Base-by-base conservation (phyloP, 169 alveolate species). In the Plasmodium knowlesi region DNA sequence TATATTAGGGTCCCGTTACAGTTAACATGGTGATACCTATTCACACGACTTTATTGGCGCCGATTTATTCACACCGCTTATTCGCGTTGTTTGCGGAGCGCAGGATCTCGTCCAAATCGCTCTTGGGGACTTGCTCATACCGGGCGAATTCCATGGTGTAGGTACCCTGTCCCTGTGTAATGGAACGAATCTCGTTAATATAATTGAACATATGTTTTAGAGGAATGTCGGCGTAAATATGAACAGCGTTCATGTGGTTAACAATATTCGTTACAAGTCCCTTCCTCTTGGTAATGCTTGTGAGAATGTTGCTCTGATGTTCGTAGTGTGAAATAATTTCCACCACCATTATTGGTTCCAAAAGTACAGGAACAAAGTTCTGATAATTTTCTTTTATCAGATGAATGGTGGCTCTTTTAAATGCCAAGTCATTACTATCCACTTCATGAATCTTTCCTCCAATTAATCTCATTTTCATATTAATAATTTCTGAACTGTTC, bases 371-470 rank as follows among this genome's bases (percentile, higher is more conserved):
- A 16, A 95, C 90, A 25, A 99, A 98, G 28, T 95, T 96, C 74
- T 94, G 96, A 86, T 96, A 98, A 92, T 71, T 92, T 80, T 85
- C 97, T 95, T 53, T 83, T 14, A 93, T 76, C 41, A 79, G 61
- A 74, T 92, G 74, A 41, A 96, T 96, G 50, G 99, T 98, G 10
- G 99, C 99, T 81, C 96, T 95, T 94, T 96, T 97, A 95, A 98
- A 98, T 50, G 99, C 99, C 72, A 96, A 84, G 71, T 98, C 98
- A 37, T 98, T 96, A 81, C 99, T 98, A 92, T 98, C 99, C 50
- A 98, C 99, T 67, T 96, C 98, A 95, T 98, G 99, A 34, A 98
- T 96, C 86, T 96, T 95, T 46, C 99, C 99, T 73, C 98, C 99
- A 43, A 92, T 94, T 80, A 98, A 82, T 32, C 97, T 99, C 95